A percentile compares a stretch with the other conserved stretches of the same genome.
phyloP scores from a whole-genome alignment of 78 protist species.

The Planoprotostelium fungivorum region DNA sequence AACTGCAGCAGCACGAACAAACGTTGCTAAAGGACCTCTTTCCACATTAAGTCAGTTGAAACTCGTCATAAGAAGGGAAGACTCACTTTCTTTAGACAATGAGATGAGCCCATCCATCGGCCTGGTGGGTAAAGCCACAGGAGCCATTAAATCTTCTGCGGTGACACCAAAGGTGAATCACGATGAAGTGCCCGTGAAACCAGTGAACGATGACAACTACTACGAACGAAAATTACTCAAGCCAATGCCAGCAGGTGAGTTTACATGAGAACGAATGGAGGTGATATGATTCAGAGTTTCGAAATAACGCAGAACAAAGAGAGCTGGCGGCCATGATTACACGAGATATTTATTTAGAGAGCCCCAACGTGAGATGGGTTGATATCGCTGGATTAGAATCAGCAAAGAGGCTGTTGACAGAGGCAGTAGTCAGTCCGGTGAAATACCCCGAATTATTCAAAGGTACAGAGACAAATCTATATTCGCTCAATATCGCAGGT shows the following conservation, averaged over 20 bases:
- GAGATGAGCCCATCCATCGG: background rate
- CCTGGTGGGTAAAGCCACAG: background rate
- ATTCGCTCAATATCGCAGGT: constrained; percentile 8
- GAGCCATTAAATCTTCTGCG: background rate
- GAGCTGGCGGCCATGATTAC: background rate
- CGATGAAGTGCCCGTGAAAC: background rate
- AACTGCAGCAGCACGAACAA: too few relatives aligned
- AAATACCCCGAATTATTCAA: constrained; percentile 73
- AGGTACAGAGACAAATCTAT: constrained; percentile 44
- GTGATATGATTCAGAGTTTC: background rate
- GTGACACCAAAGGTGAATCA: background rate
- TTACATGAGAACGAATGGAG: background rate
- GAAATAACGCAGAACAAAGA: background rate
- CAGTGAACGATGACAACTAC: background rate
- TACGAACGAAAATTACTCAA: background rate
- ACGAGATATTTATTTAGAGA: constrained; percentile 42
- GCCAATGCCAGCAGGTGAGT: background rate
- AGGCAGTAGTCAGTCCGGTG: constrained; percentile 80
- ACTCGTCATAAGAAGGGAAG: too few relatives aligned
- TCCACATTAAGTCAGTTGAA: too few relatives aligned
- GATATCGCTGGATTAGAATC: constrained; percentile 61
- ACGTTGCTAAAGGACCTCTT: too few relatives aligned
- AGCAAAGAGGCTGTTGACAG: constrained; percentile 72
- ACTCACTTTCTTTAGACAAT: too few relatives aligned
- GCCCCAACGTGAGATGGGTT: constrained; percentile 64